A percentile compares a stretch with the other conserved stretches of the same genome.
Evolutionary conservation across 257 asterid genomes (phyloP).

Genomic region (Coffea canephora): DNA sequence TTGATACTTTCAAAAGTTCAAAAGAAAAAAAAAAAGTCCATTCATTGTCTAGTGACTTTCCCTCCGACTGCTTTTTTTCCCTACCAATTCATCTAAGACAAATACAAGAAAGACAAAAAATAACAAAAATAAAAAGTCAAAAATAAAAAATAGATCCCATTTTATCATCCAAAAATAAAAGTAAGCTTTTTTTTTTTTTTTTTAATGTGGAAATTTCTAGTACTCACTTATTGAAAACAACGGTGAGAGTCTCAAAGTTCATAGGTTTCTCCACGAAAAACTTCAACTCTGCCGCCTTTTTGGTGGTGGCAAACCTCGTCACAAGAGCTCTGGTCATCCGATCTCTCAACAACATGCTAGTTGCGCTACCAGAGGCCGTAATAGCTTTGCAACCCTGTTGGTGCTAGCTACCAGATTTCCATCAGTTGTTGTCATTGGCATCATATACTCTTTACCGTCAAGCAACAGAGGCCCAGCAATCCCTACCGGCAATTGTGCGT

Average conservation of each 20-base stretch:
- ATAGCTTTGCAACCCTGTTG: constrained; percentile 63
- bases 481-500: constrained; percentile 60
- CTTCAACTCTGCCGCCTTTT: constrained; percentile 49
- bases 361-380: constrained; percentile 46
- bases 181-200: neutral
- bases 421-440: constrained; percentile 65
- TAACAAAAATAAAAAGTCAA: neutral
- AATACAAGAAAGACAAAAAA: neutral
- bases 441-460: constrained; percentile 48
- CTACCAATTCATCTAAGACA: neutral
- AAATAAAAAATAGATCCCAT: neutral
- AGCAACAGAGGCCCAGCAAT: constrained; percentile 58
- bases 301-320: constrained; percentile 46
- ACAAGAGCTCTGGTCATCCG: constrained; percentile 65
- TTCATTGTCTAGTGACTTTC: neutral
- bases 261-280: constrained; percentile 47
- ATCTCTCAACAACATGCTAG: constrained; percentile 39
- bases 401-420: constrained; percentile 64
- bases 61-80: neutral
- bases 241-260: constrained; percentile 44
- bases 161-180: neutral
- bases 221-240: constrained; percentile 49
- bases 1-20: neutral
- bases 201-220: neutral
- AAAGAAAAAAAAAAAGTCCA: neutral